Percentiles rank a stretch among this genome's conserved stretches.
Conservation (phyloP, 2,329 filamentous ascomycete genomes). For the Nemania abortiva region DNA sequence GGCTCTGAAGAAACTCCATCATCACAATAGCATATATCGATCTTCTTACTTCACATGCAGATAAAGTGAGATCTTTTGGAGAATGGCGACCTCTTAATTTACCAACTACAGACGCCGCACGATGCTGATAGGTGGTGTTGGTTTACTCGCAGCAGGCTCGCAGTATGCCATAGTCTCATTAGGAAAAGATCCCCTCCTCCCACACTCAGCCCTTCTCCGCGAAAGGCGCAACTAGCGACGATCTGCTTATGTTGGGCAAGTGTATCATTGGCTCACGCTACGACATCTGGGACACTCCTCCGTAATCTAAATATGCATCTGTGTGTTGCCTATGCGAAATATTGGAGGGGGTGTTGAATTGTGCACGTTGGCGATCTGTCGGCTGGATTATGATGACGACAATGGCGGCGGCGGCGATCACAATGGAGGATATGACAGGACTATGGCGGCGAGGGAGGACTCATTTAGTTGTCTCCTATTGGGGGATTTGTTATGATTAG, state of each 20-base stretch:
- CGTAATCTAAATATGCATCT: background rate
- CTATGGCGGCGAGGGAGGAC: no score
- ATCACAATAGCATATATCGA: background rate
- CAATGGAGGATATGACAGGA: no score
- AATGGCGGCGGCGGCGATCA: background rate
- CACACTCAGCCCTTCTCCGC: conserved; percentile 10
- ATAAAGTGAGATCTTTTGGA: conserved; percentile 13
- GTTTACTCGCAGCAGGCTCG: conserved; percentile 17
- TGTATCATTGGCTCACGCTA: conserved; percentile 16
- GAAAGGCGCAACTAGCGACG: conserved; percentile 2
- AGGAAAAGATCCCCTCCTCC: conserved; percentile 29
- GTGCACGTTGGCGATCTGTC: background rate
- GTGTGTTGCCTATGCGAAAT: background rate
- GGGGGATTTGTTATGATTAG: background rate
- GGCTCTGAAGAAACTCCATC: background rate
- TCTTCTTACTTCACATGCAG: background rate
- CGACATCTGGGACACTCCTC: conserved; percentile 1
- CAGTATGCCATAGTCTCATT: conserved; percentile 18
- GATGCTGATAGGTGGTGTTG: conserved; percentile 6
- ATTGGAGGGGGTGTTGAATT: background rate
- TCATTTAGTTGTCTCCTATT: background rate
- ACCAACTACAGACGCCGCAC: background rate
- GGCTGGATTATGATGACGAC: background rate
- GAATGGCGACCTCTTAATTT: background rate
- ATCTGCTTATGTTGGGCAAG: conserved; percentile 9